Conservation (phyloP, 2,329 filamentous ascomycete species). For the Clarireedia monteithiana region DNA sequence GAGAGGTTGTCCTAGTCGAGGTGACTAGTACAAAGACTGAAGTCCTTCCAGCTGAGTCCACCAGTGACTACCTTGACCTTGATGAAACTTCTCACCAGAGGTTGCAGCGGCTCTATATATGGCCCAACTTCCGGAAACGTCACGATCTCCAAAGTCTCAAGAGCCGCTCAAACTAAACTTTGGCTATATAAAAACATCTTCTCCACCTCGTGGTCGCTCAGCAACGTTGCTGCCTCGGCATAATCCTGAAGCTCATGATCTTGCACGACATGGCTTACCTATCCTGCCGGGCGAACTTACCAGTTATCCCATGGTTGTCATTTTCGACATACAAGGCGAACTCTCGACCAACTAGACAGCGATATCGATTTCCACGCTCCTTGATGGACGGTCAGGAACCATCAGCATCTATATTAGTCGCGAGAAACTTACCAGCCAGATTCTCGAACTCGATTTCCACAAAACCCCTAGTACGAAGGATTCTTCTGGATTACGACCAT, state of each 20-base stretch:
- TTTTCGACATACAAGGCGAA: background rate
- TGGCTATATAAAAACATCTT: background rate
- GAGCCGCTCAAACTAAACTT: background rate
- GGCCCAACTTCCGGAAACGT: background rate
- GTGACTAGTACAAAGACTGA: background rate
- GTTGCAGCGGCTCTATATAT: background rate
- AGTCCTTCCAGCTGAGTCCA: conserved; percentile 14
- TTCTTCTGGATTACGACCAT: background rate
- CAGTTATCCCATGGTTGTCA: too few species aligned
- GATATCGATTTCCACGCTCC: background rate
- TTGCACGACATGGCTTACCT: too few species aligned
- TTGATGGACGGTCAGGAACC: background rate
- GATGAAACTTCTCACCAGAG: background rate
- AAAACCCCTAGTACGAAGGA: background rate
- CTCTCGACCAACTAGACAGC: background rate
- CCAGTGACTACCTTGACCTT: conserved; percentile 17
- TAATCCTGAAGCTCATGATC: too few species aligned
- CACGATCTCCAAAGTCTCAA: background rate
- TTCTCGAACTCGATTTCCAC: background rate
- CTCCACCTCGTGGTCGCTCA: background rate
- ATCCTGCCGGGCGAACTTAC: too few species aligned
- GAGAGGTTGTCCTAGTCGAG: background rate
- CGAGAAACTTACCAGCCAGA: background rate
- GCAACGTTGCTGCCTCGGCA: too few species aligned
- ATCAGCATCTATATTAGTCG: background rate